Percentiles rank a stretch among this genome's conserved stretches.
These are phyloP conservation scores for Pleurotus sapidus DNA, from an alignment of 768 basidiomycete genomes.

Conservation along the genomic window DNA sequence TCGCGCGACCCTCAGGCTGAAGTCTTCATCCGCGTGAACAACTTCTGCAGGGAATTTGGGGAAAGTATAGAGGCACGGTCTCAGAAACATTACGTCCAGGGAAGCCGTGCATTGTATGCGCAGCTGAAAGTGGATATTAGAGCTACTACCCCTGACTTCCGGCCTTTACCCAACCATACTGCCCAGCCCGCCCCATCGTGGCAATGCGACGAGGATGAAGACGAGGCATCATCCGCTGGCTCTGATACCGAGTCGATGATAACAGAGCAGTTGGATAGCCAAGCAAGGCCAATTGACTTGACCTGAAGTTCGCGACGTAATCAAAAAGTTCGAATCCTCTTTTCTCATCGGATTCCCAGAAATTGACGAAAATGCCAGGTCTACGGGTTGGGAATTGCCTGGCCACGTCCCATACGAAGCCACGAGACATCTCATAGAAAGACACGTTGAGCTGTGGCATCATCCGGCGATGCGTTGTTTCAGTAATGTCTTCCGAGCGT, in stretches of 20 bases:
- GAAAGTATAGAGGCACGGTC: constrained; percentile 22
- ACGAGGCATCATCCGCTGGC: neutral
- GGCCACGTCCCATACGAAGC: constrained; percentile 33
- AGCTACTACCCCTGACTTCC: constrained; percentile 30
- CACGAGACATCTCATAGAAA: constrained; percentile 22
- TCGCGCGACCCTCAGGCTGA: constrained; percentile 40
- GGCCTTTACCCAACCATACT: constrained; percentile 17
- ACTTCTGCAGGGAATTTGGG: constrained; percentile 34
- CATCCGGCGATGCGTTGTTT: constrained; percentile 27
- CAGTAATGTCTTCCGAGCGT: constrained; percentile 16
- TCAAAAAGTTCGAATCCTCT: constrained; percentile 18
- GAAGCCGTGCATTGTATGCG: constrained; percentile 23
- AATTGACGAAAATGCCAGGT: constrained; percentile 15
- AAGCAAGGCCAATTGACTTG: constrained; percentile 12
- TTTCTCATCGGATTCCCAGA: neutral
- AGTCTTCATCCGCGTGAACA: constrained; percentile 38
- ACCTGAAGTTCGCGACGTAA: constrained; percentile 24
- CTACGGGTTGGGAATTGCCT: constrained; percentile 35
- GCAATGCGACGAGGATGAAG: neutral
- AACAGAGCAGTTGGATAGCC: neutral
- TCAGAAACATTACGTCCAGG: constrained; percentile 24
- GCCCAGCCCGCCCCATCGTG: neutral
- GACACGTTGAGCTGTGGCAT: constrained; percentile 26
- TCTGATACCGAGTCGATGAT: neutral
- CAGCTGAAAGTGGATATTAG: constrained; percentile 27